Evolutionary conservation across 148 eudicot species (phyloP).

Genomic region (Rhododendron vialii): DNA sequence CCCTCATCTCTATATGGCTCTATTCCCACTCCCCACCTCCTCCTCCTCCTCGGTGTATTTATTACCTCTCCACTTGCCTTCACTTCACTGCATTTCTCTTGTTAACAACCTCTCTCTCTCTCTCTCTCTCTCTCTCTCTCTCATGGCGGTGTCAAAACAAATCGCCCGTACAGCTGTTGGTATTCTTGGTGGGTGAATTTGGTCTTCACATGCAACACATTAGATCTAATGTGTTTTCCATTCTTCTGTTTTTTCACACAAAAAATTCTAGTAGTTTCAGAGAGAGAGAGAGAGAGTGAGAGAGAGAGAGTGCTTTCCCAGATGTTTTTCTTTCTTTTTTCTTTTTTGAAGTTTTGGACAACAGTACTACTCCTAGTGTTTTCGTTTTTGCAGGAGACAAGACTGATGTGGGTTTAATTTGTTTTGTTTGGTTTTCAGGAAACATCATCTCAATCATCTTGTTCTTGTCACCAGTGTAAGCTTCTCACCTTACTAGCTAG

Average conservation of each 20-base stretch:
- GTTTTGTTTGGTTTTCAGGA: constrained; percentile 22
- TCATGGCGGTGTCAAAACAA: constrained; percentile 31
- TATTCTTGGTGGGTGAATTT: constrained; percentile 29
- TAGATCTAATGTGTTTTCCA: not conserved
- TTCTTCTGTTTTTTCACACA: not conserved
- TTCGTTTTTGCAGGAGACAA: not conserved
- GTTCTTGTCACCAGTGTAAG: constrained; percentile 40
- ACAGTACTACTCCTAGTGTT: too few species aligned
- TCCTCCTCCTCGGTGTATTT: not conserved
- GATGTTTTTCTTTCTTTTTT: not conserved
- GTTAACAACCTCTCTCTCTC: not conserved
- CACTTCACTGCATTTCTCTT: not conserved
- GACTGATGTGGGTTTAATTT: not conserved
- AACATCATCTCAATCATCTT: constrained; percentile 29
- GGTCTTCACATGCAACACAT: not conserved
- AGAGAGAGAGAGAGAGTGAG: not conserved
- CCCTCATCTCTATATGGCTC: not conserved
- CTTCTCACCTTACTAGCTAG: not conserved
- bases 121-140: not conserved
- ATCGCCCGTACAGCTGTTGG: constrained; percentile 37
- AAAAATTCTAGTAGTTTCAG: not conserved
- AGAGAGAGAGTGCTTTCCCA: not conserved
- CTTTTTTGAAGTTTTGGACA: not conserved
- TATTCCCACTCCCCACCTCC: not conserved
- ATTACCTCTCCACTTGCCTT: not conserved